Conservation (phyloP, 2,329 filamentous ascomycete species). For the Dothideomycetes sp. region DNA sequence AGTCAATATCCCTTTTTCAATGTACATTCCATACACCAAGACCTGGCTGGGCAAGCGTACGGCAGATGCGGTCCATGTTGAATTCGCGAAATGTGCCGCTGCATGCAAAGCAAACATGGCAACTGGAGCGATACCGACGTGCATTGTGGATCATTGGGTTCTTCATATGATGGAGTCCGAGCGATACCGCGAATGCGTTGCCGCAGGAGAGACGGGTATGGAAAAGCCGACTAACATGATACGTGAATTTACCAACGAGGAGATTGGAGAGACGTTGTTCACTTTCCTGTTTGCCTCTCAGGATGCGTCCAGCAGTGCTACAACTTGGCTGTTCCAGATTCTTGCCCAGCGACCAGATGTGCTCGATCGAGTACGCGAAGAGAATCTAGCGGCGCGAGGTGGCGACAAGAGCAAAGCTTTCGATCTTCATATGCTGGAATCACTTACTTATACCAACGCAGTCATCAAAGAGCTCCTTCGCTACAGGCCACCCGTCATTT, state of each 20-base stretch:
- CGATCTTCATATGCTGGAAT: constrained; percentile 33
- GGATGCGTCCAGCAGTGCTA: constrained; percentile 88
- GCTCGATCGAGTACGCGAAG: constrained; percentile 75
- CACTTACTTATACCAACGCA: constrained; percentile 40
- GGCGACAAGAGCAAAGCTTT: constrained; percentile 2
- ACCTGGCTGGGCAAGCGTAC: constrained; percentile 97
- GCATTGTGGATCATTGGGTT: constrained; percentile 93
- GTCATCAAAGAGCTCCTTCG: constrained; percentile 45
- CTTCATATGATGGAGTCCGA: constrained; percentile 77
- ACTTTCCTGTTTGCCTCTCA: constrained; percentile 96
- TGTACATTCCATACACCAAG: constrained; percentile 90
- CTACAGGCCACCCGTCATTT: constrained; percentile 42
- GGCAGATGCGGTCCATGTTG: constrained; percentile 78
- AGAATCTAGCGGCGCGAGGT: constrained; percentile 37
- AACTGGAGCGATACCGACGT: constrained; percentile 76
- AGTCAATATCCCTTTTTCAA: constrained; percentile 25
- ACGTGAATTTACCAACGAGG: constrained; percentile 77
- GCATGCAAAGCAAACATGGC: constrained; percentile 89
- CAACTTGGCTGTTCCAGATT: constrained; percentile 91
- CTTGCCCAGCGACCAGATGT: constrained; percentile 90
- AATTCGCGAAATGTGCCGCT: constrained; percentile 83
- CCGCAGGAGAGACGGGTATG: constrained; percentile 54
- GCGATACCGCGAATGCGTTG: constrained; percentile 67
- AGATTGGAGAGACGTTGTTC: constrained; percentile 87
- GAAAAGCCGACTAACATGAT: constrained; percentile 76